Evolutionary conservation across 306 rosid genomes (phyloP).

Genomic region (Vicia faba): DNA sequence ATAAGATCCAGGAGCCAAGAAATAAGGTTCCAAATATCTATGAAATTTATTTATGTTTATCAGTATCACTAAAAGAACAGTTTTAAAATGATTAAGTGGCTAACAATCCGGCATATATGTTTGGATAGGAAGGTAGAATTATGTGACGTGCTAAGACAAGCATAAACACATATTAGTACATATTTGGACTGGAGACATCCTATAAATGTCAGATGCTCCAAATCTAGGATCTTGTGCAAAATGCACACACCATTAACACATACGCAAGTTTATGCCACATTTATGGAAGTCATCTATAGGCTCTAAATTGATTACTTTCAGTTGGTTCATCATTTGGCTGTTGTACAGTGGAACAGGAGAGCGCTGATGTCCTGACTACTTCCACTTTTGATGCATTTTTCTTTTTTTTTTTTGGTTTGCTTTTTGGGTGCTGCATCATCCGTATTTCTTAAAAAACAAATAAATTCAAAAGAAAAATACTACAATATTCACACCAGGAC

Average conservation of each 20-base stretch:
- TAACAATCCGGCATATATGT: neutral
- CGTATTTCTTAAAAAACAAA: constrained; percentile 6
- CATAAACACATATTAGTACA: neutral
- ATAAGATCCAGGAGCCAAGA: constrained; percentile 25
- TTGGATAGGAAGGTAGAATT: neutral
- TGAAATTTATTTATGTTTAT: neutral
- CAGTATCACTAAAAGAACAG: constrained; percentile 6
- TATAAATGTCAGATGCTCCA: constrained; percentile 1
- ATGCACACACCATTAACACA: neutral
- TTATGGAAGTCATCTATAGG: constrained; percentile 6
- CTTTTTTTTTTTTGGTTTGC: neutral
- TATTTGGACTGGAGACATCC: neutral
- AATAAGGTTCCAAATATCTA: constrained; percentile 16
- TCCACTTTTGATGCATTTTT: neutral
- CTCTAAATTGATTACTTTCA: constrained; percentile 2
- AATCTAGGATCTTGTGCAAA: constrained; percentile 6
- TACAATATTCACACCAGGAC: neutral
- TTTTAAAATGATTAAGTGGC: constrained; percentile 10
- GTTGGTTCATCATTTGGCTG: neutral
- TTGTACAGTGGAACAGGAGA: neutral
- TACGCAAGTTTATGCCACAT: neutral
- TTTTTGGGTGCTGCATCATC: neutral
- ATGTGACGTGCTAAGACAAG: neutral
- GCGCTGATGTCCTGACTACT: neutral
- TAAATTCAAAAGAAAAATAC: constrained; percentile 4